Conservation (phyloP, 2,329 filamentous ascomycete species). For the Ascochyta lentis region DNA sequence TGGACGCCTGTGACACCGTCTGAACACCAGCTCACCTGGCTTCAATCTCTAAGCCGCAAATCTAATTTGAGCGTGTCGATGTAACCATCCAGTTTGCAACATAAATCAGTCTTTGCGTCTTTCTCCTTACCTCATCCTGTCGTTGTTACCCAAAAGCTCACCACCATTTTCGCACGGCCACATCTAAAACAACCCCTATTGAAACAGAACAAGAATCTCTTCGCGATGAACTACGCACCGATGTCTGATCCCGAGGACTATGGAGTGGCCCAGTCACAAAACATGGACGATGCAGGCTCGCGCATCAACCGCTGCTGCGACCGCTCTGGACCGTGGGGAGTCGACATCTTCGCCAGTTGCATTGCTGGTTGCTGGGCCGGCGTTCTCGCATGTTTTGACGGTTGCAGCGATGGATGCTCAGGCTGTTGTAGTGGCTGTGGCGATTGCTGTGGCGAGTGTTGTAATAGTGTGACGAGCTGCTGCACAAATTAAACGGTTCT, state of each 20-base stretch:
- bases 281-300: constrained; percentile 7
- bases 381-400: constrained; percentile 17
- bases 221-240: constrained; percentile 16
- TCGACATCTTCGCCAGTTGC: constrained; percentile 22
- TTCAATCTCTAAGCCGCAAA: background rate
- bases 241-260: constrained; percentile 16
- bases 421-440: constrained; percentile 6
- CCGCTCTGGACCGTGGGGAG: constrained; percentile 20
- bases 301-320: constrained; percentile 14
- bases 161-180: background rate
- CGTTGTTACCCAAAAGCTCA: background rate
- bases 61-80: constrained; percentile 3
- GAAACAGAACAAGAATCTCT: background rate
- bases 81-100: background rate
- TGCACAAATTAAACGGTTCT: constrained; percentile 1
- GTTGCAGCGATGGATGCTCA: constrained; percentile 14
- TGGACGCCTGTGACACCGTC: constrained; percentile 9
- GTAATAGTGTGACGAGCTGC: constrained; percentile 3
- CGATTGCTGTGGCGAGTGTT: constrained; percentile 15
- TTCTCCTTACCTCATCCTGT: background rate
- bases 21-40: background rate
- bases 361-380: constrained; percentile 18
- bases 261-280: constrained; percentile 8
- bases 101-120: background rate
- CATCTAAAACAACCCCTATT: background rate